Conservation (phyloP, 2,329 filamentous ascomycete genomes). For the Fusarium secorum region DNA sequence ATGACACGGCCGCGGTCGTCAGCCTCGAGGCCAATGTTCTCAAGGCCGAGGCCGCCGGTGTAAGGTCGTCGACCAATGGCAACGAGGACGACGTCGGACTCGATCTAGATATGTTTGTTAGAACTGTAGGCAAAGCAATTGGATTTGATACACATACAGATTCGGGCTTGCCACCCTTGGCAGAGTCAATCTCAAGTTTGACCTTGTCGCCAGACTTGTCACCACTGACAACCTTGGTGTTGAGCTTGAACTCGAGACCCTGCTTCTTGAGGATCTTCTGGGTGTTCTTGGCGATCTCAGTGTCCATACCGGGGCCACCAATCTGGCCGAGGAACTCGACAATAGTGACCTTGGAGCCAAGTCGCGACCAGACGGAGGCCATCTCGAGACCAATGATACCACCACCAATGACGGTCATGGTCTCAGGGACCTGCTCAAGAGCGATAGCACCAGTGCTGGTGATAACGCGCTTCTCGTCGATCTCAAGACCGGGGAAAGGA, state of each 20-base stretch:
- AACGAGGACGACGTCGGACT: conserved; percentile 94
- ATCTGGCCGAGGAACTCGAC: conserved; percentile 97
- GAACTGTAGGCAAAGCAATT: conserved; percentile 7
- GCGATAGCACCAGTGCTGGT: conserved; percentile 95
- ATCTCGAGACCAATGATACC: conserved; percentile 99
- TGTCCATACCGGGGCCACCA: conserved; percentile 96
- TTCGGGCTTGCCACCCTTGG: conserved; percentile 96
- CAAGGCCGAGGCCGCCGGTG: conserved; percentile 87
- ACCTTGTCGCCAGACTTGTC: conserved; percentile 81
- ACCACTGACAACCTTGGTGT: conserved; percentile 91
- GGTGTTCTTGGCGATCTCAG: conserved; percentile 86
- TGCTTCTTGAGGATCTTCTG: conserved; percentile 97
- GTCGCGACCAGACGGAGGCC: conserved; percentile 95
- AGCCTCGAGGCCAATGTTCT: conserved; percentile 90
- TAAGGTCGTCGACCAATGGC: conserved; percentile 97
- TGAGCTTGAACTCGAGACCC: conserved; percentile 97
- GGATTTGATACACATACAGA: conserved; percentile 66
- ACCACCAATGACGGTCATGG: conserved; percentile 96
- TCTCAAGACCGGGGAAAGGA: conserved; percentile 92
- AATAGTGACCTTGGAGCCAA: conserved; percentile 94
- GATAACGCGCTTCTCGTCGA: conserved; percentile 97
- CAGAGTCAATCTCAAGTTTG: conserved; percentile 85
- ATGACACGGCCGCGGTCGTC: conserved; percentile 95
- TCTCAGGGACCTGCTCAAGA: conserved; percentile 90
- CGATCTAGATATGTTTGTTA: conserved; percentile 67